Percentiles rank a stretch among this genome's conserved stretches.
These are phyloP conservation scores for Calendula officinalis DNA, from an alignment of 129 eudicot species.

Conservation along the genomic window DNA sequence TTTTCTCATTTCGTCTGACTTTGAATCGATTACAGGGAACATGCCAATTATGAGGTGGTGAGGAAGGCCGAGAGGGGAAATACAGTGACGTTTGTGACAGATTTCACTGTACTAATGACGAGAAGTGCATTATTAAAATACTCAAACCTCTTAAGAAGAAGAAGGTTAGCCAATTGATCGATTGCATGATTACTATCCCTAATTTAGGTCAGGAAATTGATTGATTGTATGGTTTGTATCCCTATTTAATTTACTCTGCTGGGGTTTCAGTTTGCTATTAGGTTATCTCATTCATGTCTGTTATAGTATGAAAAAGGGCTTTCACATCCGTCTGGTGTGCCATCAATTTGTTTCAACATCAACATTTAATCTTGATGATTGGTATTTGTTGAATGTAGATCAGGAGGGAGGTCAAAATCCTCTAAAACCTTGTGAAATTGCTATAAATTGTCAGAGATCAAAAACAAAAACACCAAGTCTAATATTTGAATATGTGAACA, in stretches of 20 bases:
- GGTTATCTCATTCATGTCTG: background rate
- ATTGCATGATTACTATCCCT: too few species aligned
- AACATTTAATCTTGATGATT: background rate
- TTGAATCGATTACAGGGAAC: too few species aligned
- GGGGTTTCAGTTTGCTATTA: background rate
- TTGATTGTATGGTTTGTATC: background rate
- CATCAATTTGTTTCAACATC: background rate
- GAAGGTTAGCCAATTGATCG: constrained; percentile 45
- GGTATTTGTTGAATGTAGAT: constrained; percentile 45
- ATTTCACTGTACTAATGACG: too few species aligned
- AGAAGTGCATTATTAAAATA: too few species aligned
- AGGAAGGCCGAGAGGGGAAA: too few species aligned
- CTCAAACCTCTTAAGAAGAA: constrained; percentile 52
- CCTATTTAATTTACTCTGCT: constrained; percentile 10
- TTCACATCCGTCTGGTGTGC: too few species aligned
- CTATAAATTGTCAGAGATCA: background rate
- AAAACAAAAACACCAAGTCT: too few species aligned
- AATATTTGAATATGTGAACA: constrained; percentile 49
- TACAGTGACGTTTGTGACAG: too few species aligned
- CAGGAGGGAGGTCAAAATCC: constrained; percentile 84
- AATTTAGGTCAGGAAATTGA: too few species aligned
- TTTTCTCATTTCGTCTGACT: constrained; percentile 29
- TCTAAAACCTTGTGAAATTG: constrained; percentile 83
- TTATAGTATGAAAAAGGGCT: too few species aligned
- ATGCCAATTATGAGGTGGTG: too few species aligned